phyloP scores from a whole-genome alignment of 2,329 filamentous ascomycete genomes.

The Cladophialophora immunda region DNA sequence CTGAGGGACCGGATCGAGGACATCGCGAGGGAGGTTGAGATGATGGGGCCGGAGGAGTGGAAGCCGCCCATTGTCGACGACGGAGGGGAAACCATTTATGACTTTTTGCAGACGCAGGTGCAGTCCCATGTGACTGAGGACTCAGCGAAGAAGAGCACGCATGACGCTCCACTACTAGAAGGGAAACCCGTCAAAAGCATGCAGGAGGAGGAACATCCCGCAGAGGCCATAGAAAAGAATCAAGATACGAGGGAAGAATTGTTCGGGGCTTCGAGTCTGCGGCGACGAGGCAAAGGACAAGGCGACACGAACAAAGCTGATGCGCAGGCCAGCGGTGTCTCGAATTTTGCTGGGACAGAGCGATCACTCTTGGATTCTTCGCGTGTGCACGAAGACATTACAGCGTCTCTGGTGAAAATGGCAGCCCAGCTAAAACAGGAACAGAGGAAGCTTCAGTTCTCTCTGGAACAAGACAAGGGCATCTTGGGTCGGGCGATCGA shows the following conservation, averaged over 20 bases:
- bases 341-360: conserved; percentile 64
- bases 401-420: conserved; percentile 80
- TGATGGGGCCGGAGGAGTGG: conserved; percentile 22
- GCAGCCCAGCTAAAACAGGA: conserved; percentile 61
- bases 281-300: conserved; percentile 30
- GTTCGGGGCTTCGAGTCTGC: conserved; percentile 36
- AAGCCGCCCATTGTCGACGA: conserved; percentile 28
- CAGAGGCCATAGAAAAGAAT: conserved; percentile 12
- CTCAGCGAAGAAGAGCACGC: not conserved
- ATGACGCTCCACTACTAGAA: conserved; percentile 26
- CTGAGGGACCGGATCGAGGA: conserved; percentile 38
- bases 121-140: not conserved
- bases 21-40: conserved; percentile 38
- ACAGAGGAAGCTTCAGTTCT: conserved; percentile 37
- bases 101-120: conserved; percentile 32
- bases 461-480: conserved; percentile 64
- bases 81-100: conserved; percentile 36
- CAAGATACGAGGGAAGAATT: conserved; percentile 21
- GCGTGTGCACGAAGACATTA: conserved; percentile 82
- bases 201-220: not conserved
- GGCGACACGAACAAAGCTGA: conserved; percentile 17
- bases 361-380: conserved; percentile 78
- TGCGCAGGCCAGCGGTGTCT: conserved; percentile 40
- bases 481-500: conserved; percentile 75
- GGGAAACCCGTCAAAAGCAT: conserved; percentile 24